Evolutionary conservation across 2,329 filamentous ascomycete genomes (phyloP), one percentile per base, ranked within the genome.

Genomic region (Neopestalotiopsis sp.): DNA sequence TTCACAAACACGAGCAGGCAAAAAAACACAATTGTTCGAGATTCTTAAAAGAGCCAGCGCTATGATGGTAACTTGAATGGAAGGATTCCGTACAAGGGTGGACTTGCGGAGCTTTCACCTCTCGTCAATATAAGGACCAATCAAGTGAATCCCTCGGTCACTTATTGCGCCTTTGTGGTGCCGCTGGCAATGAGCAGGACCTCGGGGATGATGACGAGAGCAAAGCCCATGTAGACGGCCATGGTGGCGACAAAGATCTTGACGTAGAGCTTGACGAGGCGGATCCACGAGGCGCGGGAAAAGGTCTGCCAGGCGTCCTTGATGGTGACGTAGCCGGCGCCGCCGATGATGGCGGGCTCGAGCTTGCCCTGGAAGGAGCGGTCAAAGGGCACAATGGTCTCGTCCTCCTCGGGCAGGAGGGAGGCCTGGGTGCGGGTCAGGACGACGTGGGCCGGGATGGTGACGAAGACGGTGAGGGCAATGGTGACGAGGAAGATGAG

Each of bases 351-450:
- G 70, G 89, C 88, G n/a, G 93, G 90, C 72, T 91, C 89, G 34
- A 95, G 89, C 77, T 90, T 92, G 74, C 93, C 93, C 71, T 88
- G 89, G 76, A 97, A 97, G 38, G 91, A 91, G 72, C 94, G 92
- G 84, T 98, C 95, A 76, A 98, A 97, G 40, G 94, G 91, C 45
- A 98, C 91, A 72, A 98, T 92, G 32, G 93, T 90, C 81, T 97
- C 92, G 73, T 94, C 88, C 20, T 93, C 90, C 69, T 94, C 91
- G 0, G 94, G 89, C 2, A 98, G 89, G 74, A 97, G 90, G 63
- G 93, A 95, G 6, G 95, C 94, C 79, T 97, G 94, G 45, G 97
- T 90, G 71, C 95, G 94, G 73, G 92, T 86, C 69, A 97, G 89
- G 28, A 93, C 88, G 40, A 95, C 92, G 69, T 89, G 87, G 53